These are phyloP conservation scores for Cercospora beticola DNA, from an alignment of 2,329 filamentous ascomycete species.

Conservation along the genomic window DNA sequence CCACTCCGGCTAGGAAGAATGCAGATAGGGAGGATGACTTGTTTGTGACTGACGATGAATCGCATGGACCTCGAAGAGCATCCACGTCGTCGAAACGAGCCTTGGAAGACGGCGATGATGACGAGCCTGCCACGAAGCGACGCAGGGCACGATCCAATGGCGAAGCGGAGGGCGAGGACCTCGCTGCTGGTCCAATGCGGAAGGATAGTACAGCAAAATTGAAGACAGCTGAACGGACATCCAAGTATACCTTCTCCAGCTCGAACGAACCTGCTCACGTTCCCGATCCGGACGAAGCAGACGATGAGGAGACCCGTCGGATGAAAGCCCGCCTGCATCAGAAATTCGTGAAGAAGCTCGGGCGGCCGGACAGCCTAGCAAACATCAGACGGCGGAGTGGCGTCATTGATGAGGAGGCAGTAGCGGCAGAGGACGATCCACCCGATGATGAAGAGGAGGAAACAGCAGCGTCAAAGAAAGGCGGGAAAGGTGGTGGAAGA, in stretches of 20 bases:
- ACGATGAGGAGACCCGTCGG: conserved; percentile 55
- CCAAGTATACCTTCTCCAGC: conserved; percentile 60
- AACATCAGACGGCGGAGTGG: conserved; percentile 63
- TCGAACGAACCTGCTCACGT: conserved; percentile 42
- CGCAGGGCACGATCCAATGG: conserved; percentile 22
- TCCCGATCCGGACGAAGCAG: conserved; percentile 43
- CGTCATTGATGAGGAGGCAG: conserved; percentile 54
- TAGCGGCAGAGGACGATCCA: conserved; percentile 52
- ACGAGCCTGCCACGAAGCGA: conserved; percentile 25
- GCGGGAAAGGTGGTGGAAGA: conserved; percentile 49
- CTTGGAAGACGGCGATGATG: conserved; percentile 17
- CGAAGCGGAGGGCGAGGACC: conserved; percentile 18
- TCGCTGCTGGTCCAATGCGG: background rate
- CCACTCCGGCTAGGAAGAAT: conserved; percentile 7
- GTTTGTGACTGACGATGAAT: conserved; percentile 39
- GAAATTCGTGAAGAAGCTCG: conserved; percentile 87
- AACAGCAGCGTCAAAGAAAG: conserved; percentile 50
- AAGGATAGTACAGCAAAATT: conserved; percentile 28
- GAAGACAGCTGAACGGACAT: conserved; percentile 52
- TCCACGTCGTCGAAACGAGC: conserved; percentile 24
- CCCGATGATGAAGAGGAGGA: conserved; percentile 59
- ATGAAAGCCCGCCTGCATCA: conserved; percentile 72
- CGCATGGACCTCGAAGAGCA: background rate
- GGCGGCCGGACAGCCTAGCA: conserved; percentile 76
- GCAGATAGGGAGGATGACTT: conserved; percentile 14